These are phyloP conservation scores for Ceratocystiopsis minuta DNA, from an alignment of 2,329 filamentous ascomycete genomes.

Conservation along the genomic window DNA sequence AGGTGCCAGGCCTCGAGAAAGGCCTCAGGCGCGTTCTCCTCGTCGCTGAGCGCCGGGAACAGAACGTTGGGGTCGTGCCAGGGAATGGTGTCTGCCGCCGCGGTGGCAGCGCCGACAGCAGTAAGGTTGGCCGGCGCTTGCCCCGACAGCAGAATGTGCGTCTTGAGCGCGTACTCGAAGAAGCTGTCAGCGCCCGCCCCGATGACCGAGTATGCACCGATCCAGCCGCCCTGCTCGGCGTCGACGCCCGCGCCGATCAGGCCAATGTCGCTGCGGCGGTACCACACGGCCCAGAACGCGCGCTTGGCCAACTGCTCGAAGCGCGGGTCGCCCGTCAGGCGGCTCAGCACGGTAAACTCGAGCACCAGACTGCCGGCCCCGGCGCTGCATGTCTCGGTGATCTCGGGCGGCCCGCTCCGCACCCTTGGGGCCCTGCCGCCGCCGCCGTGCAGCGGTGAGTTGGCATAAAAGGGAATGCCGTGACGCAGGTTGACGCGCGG, in stretches of 20 bases:
- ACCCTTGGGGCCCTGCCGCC: conserved; percentile 24
- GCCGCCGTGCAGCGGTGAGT: conserved; percentile 56
- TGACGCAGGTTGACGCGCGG: conserved; percentile 81
- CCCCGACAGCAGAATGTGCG: conserved; percentile 75
- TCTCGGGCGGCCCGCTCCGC: conserved; percentile 37
- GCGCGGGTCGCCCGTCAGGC: conserved; percentile 68
- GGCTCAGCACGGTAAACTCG: conserved; percentile 80
- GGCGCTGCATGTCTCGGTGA: conserved; percentile 92
- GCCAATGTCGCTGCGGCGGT: conserved; percentile 64
- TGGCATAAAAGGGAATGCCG: conserved; percentile 75
- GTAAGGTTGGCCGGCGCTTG: conserved; percentile 39
- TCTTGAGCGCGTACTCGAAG: conserved; percentile 95
- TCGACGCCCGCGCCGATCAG: conserved; percentile 79
- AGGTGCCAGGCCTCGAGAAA: conserved; percentile 75
- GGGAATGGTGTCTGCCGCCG: conserved; percentile 8
- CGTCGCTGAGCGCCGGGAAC: conserved; percentile 39
- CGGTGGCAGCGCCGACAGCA: neutral
- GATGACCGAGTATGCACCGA: conserved; percentile 77
- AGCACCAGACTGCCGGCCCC: conserved; percentile 90
- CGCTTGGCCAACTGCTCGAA: conserved; percentile 82
- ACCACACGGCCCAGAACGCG: conserved; percentile 97
- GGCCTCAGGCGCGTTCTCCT: conserved; percentile 53
- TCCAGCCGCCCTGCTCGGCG: conserved; percentile 79
- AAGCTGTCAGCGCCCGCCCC: conserved; percentile 96
- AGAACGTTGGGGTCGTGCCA: conserved; percentile 48